phyloP scores from a whole-genome alignment of 495 filamentous ascomycete species.

The Barbatosphaeria neglecta region DNA sequence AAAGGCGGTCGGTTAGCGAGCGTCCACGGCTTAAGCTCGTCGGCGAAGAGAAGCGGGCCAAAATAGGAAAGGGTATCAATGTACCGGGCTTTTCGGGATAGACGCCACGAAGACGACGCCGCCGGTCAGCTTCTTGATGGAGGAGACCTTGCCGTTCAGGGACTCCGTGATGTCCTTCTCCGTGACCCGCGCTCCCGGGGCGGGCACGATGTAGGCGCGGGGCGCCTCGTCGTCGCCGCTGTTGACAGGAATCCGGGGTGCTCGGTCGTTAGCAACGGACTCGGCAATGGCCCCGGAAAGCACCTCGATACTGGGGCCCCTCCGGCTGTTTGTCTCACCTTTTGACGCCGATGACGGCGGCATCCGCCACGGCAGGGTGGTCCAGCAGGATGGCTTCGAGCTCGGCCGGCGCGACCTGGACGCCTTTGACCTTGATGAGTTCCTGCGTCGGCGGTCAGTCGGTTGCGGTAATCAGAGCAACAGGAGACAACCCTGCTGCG shows the following conservation, averaged over 20 bases:
- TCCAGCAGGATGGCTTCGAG: constrained; percentile 51
- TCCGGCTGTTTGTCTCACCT: neutral
- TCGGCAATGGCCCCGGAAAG: neutral
- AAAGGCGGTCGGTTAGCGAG: no score
- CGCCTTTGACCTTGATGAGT: constrained; percentile 11
- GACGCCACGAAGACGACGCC: constrained; percentile 47
- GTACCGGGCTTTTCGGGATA: constrained; percentile 41
- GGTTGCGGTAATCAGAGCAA: neutral
- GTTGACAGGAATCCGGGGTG: neutral
- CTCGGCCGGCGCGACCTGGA: constrained; percentile 42
- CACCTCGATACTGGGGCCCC: neutral
- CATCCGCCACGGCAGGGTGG: constrained; percentile 47
- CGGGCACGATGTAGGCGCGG: constrained; percentile 49
- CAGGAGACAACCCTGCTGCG: constrained; percentile 1
- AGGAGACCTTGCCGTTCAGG: constrained; percentile 24
- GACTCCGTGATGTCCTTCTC: constrained; percentile 36
- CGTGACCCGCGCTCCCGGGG: constrained; percentile 26
- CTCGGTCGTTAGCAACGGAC: neutral
- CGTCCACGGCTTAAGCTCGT: no score
- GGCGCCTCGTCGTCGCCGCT: constrained; percentile 47
- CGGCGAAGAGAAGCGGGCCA: constrained; percentile 11
- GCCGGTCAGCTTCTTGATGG: constrained; percentile 49
- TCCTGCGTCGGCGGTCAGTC: neutral
- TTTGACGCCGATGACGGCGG: constrained; percentile 49
- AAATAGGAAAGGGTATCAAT: constrained; percentile 5